These are phyloP conservation scores for Cercospora sp. DNA, from an alignment of 2,329 filamentous ascomycete genomes.

Conservation along the genomic window DNA sequence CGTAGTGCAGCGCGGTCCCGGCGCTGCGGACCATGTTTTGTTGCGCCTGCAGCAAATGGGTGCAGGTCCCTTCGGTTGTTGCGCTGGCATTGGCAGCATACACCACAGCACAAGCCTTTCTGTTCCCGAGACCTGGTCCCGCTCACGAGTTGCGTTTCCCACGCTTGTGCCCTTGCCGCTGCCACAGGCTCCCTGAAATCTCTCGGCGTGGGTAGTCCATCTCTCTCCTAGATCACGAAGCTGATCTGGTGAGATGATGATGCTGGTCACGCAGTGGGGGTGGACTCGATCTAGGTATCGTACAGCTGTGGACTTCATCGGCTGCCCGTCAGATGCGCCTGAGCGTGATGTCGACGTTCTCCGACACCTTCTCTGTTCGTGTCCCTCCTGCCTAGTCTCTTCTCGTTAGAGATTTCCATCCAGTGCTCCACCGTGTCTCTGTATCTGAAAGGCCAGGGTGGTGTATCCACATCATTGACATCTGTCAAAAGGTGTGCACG, in stretches of 20 bases:
- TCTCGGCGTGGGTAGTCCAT: slow-evolving; percentile 8
- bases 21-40: slow-evolving; percentile 14
- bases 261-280: not conserved
- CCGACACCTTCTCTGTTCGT: not conserved
- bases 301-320: not conserved
- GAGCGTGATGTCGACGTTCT: slow-evolving; percentile 5
- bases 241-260: slow-evolving; percentile 4
- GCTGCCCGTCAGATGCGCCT: slow-evolving; percentile 7
- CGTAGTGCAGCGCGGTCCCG: slow-evolving; percentile 14
- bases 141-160: slow-evolving; percentile 8
- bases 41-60: slow-evolving; percentile 6
- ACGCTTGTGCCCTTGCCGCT: not conserved
- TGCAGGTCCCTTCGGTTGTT: slow-evolving; percentile 9
- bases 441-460: slow-evolving; percentile 7
- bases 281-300: slow-evolving; percentile 4
- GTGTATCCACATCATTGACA: slow-evolving; percentile 19
- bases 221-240: slow-evolving; percentile 1
- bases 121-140: slow-evolving; percentile 13
- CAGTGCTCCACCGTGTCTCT: slow-evolving; percentile 9
- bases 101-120: not conserved
- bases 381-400: not conserved
- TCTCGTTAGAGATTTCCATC: slow-evolving; percentile 15
- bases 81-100: slow-evolving; percentile 11
- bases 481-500: slow-evolving; percentile 16
- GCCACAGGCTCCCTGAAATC: not conserved